A percentile compares a stretch with the other conserved stretches of the same genome.
phyloP scores from a whole-genome alignment of 1,139 yeast genomes.

The Eremothecium sinecaudum region DNA sequence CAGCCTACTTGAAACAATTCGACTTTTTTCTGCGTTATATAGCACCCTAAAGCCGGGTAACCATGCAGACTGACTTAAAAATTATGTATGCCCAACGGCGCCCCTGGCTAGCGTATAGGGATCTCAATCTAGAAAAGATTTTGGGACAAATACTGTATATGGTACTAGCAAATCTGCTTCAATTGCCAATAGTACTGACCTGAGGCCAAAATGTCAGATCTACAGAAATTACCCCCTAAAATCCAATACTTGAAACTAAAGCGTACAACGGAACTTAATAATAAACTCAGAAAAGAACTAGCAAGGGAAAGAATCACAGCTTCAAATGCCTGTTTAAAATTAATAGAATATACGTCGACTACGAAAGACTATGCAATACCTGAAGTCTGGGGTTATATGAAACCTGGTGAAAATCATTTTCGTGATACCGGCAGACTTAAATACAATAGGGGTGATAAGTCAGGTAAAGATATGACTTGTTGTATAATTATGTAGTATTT shows the following conservation, averaged over 20 bases:
- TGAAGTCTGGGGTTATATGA: conserved; percentile 41
- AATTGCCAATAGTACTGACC: too few relatives aligned
- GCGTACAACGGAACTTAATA: conserved; percentile 54
- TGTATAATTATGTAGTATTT: conserved; percentile 36
- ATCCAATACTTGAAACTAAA: conserved; percentile 44
- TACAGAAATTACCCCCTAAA: conserved; percentile 22
- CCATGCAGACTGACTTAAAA: too few relatives aligned
- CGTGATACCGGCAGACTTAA: conserved; percentile 12
- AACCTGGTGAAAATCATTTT: conserved; percentile 42
- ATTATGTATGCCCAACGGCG: too few relatives aligned
- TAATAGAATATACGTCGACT: conserved; percentile 37
- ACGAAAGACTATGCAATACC: conserved; percentile 48
- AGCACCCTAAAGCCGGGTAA: conserved; percentile 1
- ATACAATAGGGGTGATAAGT: conserved; percentile 2
- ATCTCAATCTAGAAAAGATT: too few relatives aligned
- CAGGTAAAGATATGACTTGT: conserved; percentile 28
- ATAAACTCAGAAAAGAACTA: conserved; percentile 45
- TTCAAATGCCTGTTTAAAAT: conserved; percentile 51
- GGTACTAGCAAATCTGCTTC: too few relatives aligned
- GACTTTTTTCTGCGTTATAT: too few relatives aligned
- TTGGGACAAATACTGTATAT: too few relatives aligned
- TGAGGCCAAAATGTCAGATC: conserved; percentile 7
- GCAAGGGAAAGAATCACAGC: conserved; percentile 55
- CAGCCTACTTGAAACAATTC: too few relatives aligned
- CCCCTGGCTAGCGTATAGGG: too few relatives aligned